Evolutionary conservation across 306 rosid species (phyloP).

Genomic region (Vigna angularis): DNA sequence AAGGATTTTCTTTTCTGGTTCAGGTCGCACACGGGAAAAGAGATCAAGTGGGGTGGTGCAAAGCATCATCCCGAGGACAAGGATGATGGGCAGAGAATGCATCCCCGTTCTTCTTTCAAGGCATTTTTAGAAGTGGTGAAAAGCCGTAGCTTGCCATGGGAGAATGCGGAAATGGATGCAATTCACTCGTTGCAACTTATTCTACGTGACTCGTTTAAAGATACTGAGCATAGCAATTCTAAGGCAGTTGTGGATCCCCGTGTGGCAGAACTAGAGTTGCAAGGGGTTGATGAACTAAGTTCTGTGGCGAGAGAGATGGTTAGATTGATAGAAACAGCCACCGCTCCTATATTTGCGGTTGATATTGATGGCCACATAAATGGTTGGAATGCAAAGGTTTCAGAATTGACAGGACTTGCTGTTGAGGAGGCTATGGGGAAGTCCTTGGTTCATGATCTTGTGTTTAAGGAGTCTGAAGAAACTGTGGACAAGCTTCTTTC

Average conservation of each 20-base stretch:
- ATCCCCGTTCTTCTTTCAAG: constrained; percentile 97
- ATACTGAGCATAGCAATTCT: constrained; percentile 66
- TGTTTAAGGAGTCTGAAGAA: constrained; percentile 83
- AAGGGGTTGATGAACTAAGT: constrained; percentile 91
- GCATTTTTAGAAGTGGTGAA: constrained; percentile 97
- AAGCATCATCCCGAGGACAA: constrained; percentile 98
- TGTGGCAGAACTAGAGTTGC: constrained; percentile 62
- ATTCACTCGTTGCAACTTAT: constrained; percentile 98
- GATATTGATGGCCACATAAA: constrained; percentile 84
- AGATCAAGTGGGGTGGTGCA: constrained; percentile 99
- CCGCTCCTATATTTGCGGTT: constrained; percentile 97
- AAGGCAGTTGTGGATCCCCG: constrained; percentile 73
- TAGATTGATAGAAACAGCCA: constrained; percentile 97
- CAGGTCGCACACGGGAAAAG: constrained; percentile 90
- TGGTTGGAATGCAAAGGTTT: constrained; percentile 97
- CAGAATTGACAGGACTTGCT: constrained; percentile 90
- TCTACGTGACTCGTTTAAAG: constrained; percentile 83
- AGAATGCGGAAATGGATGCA: constrained; percentile 96
- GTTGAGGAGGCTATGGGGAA: constrained; percentile 94
- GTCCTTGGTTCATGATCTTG: constrained; percentile 85
- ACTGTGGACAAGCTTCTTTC: constrained; percentile 71
- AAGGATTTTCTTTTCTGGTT: constrained; percentile 93
- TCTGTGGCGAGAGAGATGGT: constrained; percentile 99
- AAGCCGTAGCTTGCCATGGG: constrained; percentile 97
- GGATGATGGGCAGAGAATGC: constrained; percentile 98